These are phyloP conservation scores for Diplodia corticola DNA, from an alignment of 2,329 filamentous ascomycete genomes.

Conservation along the genomic window DNA sequence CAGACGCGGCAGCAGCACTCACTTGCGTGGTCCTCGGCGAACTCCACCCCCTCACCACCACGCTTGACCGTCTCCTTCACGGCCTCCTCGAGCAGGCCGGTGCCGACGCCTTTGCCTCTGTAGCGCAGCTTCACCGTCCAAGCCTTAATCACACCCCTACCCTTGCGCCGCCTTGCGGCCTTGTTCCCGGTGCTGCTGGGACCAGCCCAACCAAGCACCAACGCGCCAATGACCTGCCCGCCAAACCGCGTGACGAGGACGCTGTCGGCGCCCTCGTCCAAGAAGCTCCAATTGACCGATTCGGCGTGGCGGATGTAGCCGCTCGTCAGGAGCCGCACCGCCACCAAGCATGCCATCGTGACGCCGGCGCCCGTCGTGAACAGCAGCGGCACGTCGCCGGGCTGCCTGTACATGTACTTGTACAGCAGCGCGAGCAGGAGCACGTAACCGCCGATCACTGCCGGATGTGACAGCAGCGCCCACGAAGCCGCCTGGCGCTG, in stretches of 20 bases:
- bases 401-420: slow-evolving; percentile 43
- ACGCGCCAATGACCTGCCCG: slow-evolving; percentile 66
- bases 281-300: slow-evolving; percentile 62
- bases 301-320: slow-evolving; percentile 67
- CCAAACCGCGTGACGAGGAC: slow-evolving; percentile 66
- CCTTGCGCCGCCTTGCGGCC: slow-evolving; percentile 47
- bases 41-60: slow-evolving; percentile 70
- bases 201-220: slow-evolving; percentile 67
- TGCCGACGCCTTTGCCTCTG: slow-evolving; percentile 70
- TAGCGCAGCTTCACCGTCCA: slow-evolving; percentile 77
- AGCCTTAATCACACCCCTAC: slow-evolving; percentile 71
- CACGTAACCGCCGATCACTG: slow-evolving; percentile 34
- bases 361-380: slow-evolving; percentile 61
- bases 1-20: slow-evolving; percentile 37
- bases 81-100: slow-evolving; percentile 70
- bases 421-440: slow-evolving; percentile 42
- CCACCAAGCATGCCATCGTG: slow-evolving; percentile 63
- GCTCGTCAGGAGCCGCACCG: slow-evolving; percentile 60
- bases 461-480: slow-evolving; percentile 51
- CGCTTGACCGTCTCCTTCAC: slow-evolving; percentile 66
- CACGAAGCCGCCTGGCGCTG: slow-evolving; percentile 70
- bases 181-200: slow-evolving; percentile 44
- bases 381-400: slow-evolving; percentile 56
- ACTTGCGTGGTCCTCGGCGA: slow-evolving; percentile 78
- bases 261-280: slow-evolving; percentile 45